Percentiles rank a stretch among this genome's conserved stretches.
Evolutionary conservation across 495 filamentous ascomycete genomes (phyloP).

Genomic region (Talaromyces stipitatus): DNA sequence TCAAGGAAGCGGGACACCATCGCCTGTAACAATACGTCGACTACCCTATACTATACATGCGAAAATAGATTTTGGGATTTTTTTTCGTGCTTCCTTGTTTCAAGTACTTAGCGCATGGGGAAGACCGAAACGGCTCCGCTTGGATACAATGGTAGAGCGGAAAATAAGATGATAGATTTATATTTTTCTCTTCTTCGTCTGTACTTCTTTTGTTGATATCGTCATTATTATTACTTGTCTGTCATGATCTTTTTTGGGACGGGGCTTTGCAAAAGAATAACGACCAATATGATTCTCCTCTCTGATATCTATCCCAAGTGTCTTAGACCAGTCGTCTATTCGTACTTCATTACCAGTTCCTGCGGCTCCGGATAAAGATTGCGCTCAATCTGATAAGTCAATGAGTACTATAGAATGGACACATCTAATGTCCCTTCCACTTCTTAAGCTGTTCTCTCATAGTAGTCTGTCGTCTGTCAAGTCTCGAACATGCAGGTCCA

Average conservation of each 20-base stretch:
- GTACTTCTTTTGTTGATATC: conserved; percentile 1
- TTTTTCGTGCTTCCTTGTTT: neutral
- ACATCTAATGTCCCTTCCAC: too few species aligned
- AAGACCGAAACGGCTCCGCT: neutral
- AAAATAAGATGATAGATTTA: conserved; percentile 5
- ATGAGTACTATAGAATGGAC: too few species aligned
- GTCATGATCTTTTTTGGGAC: neutral
- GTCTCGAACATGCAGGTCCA: conserved; percentile 4
- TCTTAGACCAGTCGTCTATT: too few species aligned
- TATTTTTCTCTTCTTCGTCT: neutral
- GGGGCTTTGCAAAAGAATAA: neutral
- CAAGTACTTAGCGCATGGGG: neutral
- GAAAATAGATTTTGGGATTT: conserved; percentile 3
- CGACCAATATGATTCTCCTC: conserved; percentile 6
- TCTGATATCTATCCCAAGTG: neutral
- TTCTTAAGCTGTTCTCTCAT: neutral
- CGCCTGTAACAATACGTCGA: conserved; percentile 7
- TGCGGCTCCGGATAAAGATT: too few species aligned
- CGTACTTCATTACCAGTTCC: too few species aligned
- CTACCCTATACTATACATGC: neutral
- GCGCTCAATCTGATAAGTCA: too few species aligned
- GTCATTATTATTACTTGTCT: neutral
- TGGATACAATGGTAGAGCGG: conserved; percentile 1
- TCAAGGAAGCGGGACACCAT: neutral
- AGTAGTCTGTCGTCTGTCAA: neutral